These are phyloP conservation scores for Oryza rufipogon DNA, from an alignment of 176 grass and related monocot genomes.

Conservation along the genomic window DNA sequence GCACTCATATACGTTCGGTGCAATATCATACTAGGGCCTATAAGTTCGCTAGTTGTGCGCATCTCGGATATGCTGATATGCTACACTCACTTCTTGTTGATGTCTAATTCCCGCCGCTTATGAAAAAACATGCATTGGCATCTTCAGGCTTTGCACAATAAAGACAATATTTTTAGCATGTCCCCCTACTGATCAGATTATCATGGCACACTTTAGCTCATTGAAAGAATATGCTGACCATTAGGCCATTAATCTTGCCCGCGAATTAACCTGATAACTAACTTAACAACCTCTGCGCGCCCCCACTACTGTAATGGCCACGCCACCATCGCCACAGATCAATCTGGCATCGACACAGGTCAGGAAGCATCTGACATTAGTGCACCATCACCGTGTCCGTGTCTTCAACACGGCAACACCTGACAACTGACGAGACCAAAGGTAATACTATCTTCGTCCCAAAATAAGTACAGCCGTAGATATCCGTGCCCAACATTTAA, in stretches of 20 bases:
- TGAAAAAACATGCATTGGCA: constrained; percentile 6
- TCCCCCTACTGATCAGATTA: constrained; percentile 12
- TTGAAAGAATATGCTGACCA: neutral
- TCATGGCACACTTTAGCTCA: neutral
- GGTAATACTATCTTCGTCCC: neutral
- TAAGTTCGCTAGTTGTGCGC: neutral
- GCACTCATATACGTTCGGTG: no score
- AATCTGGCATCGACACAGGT: constrained; percentile 45
- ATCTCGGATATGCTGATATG: neutral
- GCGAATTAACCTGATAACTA: neutral
- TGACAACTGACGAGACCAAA: constrained; percentile 51
- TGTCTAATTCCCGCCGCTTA: constrained; percentile 11
- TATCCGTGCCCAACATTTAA: no score
- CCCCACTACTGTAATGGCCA: constrained; percentile 37
- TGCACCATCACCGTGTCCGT: constrained; percentile 28
- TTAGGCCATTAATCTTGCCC: neutral
- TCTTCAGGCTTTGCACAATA: neutral
- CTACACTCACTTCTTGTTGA: neutral
- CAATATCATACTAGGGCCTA: neutral
- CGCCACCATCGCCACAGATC: constrained; percentile 25
- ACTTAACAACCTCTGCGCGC: neutral
- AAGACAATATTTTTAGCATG: constrained; percentile 14
- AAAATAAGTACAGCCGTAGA: no score
- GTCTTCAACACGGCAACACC: constrained; percentile 1
- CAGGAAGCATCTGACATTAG: constrained; percentile 30